Base-by-base conservation (phyloP, 208 protist genomes). In the Wallacemonas rigidus region DNA sequence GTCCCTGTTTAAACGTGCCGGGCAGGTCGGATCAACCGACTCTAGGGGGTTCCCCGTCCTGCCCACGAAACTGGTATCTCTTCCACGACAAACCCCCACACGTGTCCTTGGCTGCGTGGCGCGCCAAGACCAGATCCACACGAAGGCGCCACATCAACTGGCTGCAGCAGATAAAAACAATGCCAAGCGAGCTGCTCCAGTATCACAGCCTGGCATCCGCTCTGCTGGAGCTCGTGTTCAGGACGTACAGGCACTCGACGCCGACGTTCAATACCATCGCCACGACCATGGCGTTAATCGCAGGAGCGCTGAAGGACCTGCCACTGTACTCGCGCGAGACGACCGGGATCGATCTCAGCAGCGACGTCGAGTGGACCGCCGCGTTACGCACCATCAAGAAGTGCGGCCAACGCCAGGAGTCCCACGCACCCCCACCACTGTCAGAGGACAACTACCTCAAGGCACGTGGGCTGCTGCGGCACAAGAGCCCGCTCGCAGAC, bases 21-120 rank as follows among this genome's bases (percentile, higher is more conserved):
- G 47, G 47, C 47, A 53, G 47, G 47, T 53, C 47, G 47, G 47
- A 53, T 14, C 47, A 53, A 53, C 47, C 53, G 53, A 57, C 53
- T 7, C 9, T 57, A 38, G 53, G 53, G 53, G 53, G 53, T 57
- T 57, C 53, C 53, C 14, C 14, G 53, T 57, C 53, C 53, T 57
- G 53, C 14, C 53, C 53, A 35, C 9, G 14, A 57, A 57, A 57
- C 53, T 57, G 53, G 53, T 57, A 38, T n/a, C 53, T 57, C 15
- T 57, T 57, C 53, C 5, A 7, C 4, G 17, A n/a, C 53, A 57
- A n/a, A 57, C 53, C 53, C 53, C 53, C 53, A 17, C 53, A 57
- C 53, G 53, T 57, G 5, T 35, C 53, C 14, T n/a, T 57, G 53
- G 53, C 53, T 7, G 53, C 53, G 3, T 57, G 53, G 53, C 53